Evolutionary conservation across 169 alveolate species (phyloP).

Genomic region (Besnoitia besnoiti): DNA sequence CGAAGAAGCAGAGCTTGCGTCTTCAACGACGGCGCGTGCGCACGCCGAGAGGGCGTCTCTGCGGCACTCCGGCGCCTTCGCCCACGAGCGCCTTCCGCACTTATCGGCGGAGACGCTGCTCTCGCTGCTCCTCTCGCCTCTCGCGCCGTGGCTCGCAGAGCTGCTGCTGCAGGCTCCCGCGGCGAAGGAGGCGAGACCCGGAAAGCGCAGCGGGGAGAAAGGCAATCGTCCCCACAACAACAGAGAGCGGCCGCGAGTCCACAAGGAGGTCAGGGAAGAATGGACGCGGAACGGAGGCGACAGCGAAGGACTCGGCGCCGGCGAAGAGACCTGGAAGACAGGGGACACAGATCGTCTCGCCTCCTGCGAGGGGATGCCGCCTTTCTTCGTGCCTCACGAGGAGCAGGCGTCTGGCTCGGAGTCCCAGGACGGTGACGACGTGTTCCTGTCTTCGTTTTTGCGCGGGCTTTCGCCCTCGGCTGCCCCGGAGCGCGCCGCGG

Average conservation of each 20-base stretch:
- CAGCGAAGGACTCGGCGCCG: no score
- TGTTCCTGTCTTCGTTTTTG: no score
- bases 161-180: not conserved
- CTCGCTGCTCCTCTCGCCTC: conserved; percentile 2
- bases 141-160: not conserved
- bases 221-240: not conserved
- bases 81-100: not conserved
- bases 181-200: not conserved
- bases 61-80: no score
- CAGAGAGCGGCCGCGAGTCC: not conserved
- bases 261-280: not conserved
- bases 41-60: not conserved
- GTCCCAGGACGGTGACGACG: not conserved
- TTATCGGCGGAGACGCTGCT: conserved; percentile 14
- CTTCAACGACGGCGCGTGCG: not conserved
- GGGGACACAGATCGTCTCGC: not conserved
- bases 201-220: not conserved
- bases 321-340: no score
- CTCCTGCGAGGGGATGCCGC: not conserved
- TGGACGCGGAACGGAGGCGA: not conserved
- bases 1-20: not conserved
- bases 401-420: not conserved
- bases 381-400: not conserved
- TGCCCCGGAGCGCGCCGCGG: no score
- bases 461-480: no score